A percentile compares a stretch with the other conserved stretches of the same genome.
Evolutionary conservation across 257 asterid species (phyloP).

Genomic region (Nicotiana noctiflora): DNA sequence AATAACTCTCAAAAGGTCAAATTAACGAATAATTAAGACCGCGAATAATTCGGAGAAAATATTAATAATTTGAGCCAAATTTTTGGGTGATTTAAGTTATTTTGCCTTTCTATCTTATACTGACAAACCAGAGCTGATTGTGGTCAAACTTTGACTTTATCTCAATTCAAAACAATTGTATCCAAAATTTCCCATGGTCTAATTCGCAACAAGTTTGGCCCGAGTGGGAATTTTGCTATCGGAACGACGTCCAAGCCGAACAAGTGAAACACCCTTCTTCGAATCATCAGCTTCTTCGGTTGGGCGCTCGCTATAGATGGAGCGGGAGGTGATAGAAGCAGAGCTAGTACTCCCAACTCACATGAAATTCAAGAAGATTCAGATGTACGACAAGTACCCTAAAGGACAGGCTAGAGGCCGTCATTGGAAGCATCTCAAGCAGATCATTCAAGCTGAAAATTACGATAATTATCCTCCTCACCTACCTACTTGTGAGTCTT

Average conservation of each 20-base stretch:
- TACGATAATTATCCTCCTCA: constrained; percentile 61
- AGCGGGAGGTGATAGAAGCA: constrained; percentile 74
- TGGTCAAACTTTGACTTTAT: too few relatives aligned
- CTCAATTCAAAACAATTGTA: too few relatives aligned
- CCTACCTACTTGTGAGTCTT: constrained; percentile 65
- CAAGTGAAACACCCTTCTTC: neutral
- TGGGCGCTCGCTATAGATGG: constrained; percentile 27
- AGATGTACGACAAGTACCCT: constrained; percentile 83
- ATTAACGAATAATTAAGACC: too few relatives aligned
- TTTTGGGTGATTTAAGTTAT: too few relatives aligned
- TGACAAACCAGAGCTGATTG: too few relatives aligned
- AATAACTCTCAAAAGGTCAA: too few relatives aligned
- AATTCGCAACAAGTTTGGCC: too few relatives aligned
- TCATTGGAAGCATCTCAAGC: constrained; percentile 93
- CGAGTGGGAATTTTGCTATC: too few relatives aligned
- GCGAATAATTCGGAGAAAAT: too few relatives aligned
- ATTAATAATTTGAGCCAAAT: too few relatives aligned
- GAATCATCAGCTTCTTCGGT: neutral
- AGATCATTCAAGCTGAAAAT: constrained; percentile 80
- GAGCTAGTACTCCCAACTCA: constrained; percentile 75
- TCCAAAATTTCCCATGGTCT: too few relatives aligned
- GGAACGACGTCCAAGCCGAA: neutral
- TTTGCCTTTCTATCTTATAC: too few relatives aligned
- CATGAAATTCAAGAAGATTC: constrained; percentile 79
- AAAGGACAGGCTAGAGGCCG: constrained; percentile 84